These are phyloP conservation scores for Paramecium sonneborni DNA, from an alignment of 73 alveolate genomes.

Conservation along the genomic window DNA sequence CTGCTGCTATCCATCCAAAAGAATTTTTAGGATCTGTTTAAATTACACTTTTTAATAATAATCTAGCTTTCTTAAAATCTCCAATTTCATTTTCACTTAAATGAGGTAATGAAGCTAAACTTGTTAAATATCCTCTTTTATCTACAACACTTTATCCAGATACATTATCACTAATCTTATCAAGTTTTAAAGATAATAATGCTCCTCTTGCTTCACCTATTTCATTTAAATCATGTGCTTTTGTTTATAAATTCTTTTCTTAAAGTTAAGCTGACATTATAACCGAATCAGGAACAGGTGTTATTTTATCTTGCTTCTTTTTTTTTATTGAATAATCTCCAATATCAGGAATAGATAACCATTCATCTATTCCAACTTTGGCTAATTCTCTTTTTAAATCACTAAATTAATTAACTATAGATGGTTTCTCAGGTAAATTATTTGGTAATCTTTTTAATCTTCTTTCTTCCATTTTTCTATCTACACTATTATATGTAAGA, in stretches of 20 bases:
- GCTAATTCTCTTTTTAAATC: conserved; percentile 82
- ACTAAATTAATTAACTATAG: conserved; percentile 67
- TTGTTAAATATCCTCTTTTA: conserved; percentile 69
- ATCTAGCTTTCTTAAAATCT: conserved; percentile 91
- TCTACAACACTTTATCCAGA: conserved; percentile 67
- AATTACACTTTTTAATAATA: conserved; percentile 81
- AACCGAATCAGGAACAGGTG: conserved; percentile 82
- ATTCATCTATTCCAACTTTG: conserved; percentile 73
- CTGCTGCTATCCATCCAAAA: conserved; percentile 96
- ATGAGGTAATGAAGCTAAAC: conserved; percentile 12
- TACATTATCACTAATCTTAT: conserved; percentile 31
- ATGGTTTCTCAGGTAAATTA: conserved; percentile 49
- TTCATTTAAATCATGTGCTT: conserved; percentile 57
- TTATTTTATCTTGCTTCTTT: conserved; percentile 70
- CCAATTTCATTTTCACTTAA: conserved; percentile 83
- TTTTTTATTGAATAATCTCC: conserved; percentile 66
- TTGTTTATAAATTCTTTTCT: conserved; percentile 29
- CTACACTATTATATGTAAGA: conserved; percentile 64
- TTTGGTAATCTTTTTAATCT: conserved; percentile 65
- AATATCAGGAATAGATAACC: conserved; percentile 82
- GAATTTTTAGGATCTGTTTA: conserved; percentile 86
- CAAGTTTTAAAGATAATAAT: conserved; percentile 67
- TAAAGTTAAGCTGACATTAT: conserved; percentile 64
- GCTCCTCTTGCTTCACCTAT: conserved; percentile 70
- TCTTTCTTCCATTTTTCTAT: conserved; percentile 78